These are phyloP conservation scores for Fragosphaeria purpurea DNA, from an alignment of 2,329 filamentous ascomycete genomes.

Conservation along the genomic window DNA sequence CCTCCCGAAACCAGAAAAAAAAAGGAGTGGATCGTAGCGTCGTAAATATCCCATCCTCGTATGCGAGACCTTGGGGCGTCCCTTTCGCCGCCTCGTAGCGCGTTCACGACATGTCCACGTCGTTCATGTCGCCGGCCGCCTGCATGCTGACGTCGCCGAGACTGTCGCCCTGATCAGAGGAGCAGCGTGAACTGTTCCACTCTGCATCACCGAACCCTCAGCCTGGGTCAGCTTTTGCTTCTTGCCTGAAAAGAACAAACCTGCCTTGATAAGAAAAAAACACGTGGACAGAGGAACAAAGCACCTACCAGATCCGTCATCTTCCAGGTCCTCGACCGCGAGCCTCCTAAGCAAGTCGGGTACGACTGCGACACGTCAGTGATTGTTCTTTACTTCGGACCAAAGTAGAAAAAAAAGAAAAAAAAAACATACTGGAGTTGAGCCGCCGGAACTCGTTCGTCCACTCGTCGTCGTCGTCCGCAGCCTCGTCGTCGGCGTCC, in stretches of 20 bases:
- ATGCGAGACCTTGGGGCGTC: too few relatives aligned
- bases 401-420: too few relatives aligned
- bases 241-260: background rate
- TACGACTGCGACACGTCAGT: conserved; percentile 22
- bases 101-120: conserved; percentile 11
- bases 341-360: conserved; percentile 41
- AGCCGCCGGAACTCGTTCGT: conserved; percentile 23
- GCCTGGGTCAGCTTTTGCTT: background rate
- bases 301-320: conserved; percentile 49
- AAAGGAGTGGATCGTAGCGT: too few relatives aligned
- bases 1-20: background rate
- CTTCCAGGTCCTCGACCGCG: conserved; percentile 47
- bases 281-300: conserved; percentile 1
- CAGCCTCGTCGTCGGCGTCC: conserved; percentile 13
- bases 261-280: too few relatives aligned
- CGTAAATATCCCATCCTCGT: too few relatives aligned
- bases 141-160: conserved; percentile 36
- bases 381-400: too few relatives aligned
- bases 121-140: conserved; percentile 29
- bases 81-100: too few relatives aligned
- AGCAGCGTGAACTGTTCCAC: conserved; percentile 45
- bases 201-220: conserved; percentile 25
- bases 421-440: conserved; percentile 24
- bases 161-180: conserved; percentile 45
- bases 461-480: conserved; percentile 16